Base-by-base conservation (phyloP, 1,139 yeast species). In the Ashbya aceris region DNA sequence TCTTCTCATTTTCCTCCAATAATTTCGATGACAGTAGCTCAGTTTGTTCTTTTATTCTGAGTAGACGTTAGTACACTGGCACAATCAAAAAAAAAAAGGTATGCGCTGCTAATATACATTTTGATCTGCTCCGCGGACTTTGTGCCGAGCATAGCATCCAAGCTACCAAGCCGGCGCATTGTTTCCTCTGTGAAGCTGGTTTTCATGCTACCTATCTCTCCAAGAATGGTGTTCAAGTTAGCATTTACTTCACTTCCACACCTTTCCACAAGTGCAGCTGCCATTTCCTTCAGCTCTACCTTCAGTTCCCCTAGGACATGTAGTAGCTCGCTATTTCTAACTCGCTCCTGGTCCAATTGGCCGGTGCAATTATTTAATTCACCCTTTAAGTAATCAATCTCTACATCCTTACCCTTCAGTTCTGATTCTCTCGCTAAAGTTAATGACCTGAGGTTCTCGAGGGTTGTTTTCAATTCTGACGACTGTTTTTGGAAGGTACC, bases 301-400 rank as follows among this genome's bases (percentile, higher is more conserved):
- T 38, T 47, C 14, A 36, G 26, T 8, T 42, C 43, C 3, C 44
- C 40, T 26, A 58, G 34, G 36, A 54, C 58, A 20, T 50, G 51
- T 8, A 55, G 12, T 8, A 60, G 38, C 2, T 55, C 49, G 29
- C 47, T 47, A 36, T 52, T 56, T 38, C 49, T 56, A 11, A 58
- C 45, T 33, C 55, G 57, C 36, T 60, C 64, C 39, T 58, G 63
- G 41, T 57, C 54, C 26, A 59, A 44, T 35, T 56, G 59, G 11
- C 62, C 62, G n/a, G 62, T 55, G 37, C 52, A 53, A 35, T 55
- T 54, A 43, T 58, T 56, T 23, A 58, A 38, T 40, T 59, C 61
- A 41, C 49, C 49, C 41, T 49, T 54, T 35, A 58, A 36, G 42
- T 54, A 58, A 29, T 55, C 60, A n/a, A 58, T 46, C 38, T 59